A percentile compares a stretch with the other conserved stretches of the same genome.
Conservation (phyloP, 2,329 filamentous ascomycete species). For the Ploettnerulaceae sp. region DNA sequence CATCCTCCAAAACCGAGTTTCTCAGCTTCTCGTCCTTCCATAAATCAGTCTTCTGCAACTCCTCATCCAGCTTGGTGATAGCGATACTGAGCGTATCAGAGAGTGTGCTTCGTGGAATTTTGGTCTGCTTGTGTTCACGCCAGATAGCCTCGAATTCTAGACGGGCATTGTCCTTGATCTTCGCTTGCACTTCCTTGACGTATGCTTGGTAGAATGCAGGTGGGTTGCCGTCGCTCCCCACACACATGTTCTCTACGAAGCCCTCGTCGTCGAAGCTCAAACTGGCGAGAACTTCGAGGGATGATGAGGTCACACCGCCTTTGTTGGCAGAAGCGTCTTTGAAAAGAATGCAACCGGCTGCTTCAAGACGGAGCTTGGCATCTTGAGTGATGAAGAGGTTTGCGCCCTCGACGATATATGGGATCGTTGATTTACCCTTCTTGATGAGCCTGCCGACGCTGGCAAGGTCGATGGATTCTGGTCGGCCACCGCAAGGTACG, state of each 20-base stretch:
- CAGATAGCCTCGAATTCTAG: conserved; percentile 98
- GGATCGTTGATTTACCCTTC: conserved; percentile 80
- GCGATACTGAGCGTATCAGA: conserved; percentile 87
- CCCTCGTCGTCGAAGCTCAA: conserved; percentile 87
- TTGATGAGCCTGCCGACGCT: conserved; percentile 84
- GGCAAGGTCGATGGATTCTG: conserved; percentile 91
- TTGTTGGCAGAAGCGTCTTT: conserved; percentile 99
- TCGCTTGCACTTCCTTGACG: conserved; percentile 84
- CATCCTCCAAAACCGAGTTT: conserved; percentile 73
- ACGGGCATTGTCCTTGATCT: conserved; percentile 83
- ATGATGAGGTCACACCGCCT: conserved; percentile 95
- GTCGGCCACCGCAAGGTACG: conserved; percentile 92
- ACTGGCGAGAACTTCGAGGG: conserved; percentile 89
- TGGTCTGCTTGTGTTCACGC: conserved; percentile 83
- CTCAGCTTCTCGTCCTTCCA: conserved; percentile 82
- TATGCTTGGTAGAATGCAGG: conserved; percentile 92
- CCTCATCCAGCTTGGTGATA: conserved; percentile 95
- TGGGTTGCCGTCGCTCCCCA: conserved; percentile 66
- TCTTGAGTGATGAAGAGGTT: conserved; percentile 99
- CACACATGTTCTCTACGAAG: conserved; percentile 93
- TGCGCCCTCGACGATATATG: conserved; percentile 95
- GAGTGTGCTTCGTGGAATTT: conserved; percentile 74
- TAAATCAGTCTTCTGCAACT: conserved; percentile 86
- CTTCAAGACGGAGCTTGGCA: conserved; percentile 89
- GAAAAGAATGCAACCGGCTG: conserved; percentile 91